Evolutionary conservation across 345 rosid genomes (phyloP).

Genomic region (Hevea brasiliensis): DNA sequence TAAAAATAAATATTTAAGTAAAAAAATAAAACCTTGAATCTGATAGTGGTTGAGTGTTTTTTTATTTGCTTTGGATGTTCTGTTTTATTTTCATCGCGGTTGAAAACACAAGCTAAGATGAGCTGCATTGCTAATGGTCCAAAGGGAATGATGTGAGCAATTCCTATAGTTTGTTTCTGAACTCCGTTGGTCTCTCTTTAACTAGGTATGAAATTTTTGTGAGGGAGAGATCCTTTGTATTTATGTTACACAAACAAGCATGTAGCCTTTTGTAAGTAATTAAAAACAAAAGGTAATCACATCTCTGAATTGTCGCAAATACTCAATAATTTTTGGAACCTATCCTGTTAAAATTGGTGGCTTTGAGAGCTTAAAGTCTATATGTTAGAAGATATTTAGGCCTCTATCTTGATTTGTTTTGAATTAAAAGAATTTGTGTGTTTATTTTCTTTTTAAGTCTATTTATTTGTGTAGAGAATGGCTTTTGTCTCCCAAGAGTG

Average conservation of each 20-base stretch:
- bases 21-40: too few species aligned
- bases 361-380: not conserved
- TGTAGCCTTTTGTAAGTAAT: not conserved
- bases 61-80: too few species aligned
- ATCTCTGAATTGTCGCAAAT: not conserved
- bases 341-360: too few species aligned
- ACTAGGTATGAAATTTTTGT: too few species aligned
- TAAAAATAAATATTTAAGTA: too few species aligned
- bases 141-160: not conserved
- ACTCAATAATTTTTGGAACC: not conserved
- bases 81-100: not conserved
- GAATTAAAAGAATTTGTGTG: not conserved
- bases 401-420: too few species aligned
- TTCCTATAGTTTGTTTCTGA: not conserved
- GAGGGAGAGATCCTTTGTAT: not conserved
- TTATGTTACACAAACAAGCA: not conserved
- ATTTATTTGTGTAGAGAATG: not conserved
- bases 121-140: too few species aligned
- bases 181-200: too few species aligned
- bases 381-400: too few species aligned
- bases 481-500: not conserved
- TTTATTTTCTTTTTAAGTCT: not conserved
- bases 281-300: not conserved
- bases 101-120: not conserved
- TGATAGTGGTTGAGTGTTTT: too few species aligned